Evolutionary conservation across 345 rosid genomes (phyloP), one percentile per base, ranked within the genome.

Genomic region (Euphorbia peplus): DNA sequence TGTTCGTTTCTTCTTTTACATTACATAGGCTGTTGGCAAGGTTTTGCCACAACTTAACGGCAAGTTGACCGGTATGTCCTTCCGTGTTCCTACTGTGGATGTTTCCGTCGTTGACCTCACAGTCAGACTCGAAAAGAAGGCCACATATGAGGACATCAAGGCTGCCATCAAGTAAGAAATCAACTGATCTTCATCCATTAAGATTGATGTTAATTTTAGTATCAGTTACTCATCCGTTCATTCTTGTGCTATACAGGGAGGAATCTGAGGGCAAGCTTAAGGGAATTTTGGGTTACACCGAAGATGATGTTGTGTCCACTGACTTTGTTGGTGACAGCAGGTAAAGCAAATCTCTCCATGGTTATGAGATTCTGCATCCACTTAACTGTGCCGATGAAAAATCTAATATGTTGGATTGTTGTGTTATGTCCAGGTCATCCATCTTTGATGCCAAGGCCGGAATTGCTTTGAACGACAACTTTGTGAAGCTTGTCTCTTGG

Each of bases 91-190:
- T 47, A 86, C 91, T 13, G 86, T 85, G 25, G 92, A 87, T 75
- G 92, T 87, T 50, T 87, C 92, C 7, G 92, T 87, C 29, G 92
- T 87, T 60, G 92, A 87, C 66, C 89, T 87, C 46, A 87, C 89
- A 0, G 92, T 87, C 48, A 85, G 86, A 63, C 86, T 87, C 25
- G 86, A 81, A 79, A 83, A 87, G 81, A 68, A 68, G 19, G 87
- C 89, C 21, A 59, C 79, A 13, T 87, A 87, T 41, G 92, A 85
- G 4, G 83, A 85, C 14, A 80, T 87, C 75, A 87, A 87, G 63
- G 74, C 71, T 28, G 92, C 85, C 39, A 75, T 87, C 75, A 87
- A 85, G 92, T 87, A 77, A 70, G 80, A 24, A 46, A 12, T 26
- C 24, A 7, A 11, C 37, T 53, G 21, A 0, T 30, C 13, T 1